Conservation (phyloP, 495 filamentous ascomycete species). For the Aspergillus ostianus region DNA sequence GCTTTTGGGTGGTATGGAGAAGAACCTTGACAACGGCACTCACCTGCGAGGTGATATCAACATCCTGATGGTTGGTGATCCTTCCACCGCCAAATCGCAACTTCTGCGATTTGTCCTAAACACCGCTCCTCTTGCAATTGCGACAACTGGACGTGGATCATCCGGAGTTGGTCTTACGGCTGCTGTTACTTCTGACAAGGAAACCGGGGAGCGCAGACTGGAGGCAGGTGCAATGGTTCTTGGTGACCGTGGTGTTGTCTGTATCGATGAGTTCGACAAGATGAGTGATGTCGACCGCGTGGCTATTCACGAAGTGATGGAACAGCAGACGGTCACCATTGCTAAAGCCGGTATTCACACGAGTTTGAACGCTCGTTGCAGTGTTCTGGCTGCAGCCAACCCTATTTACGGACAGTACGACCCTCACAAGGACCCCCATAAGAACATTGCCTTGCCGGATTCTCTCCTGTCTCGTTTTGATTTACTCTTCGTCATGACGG, state of each 20-base stretch:
- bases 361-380: constrained; percentile 93
- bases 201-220: constrained; percentile 91
- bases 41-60: constrained; percentile 99
- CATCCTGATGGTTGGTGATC: constrained; percentile 98
- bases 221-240: constrained; percentile 99
- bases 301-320: constrained; percentile 99
- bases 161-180: constrained; percentile 98
- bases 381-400: constrained; percentile 95
- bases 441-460: constrained; percentile 96
- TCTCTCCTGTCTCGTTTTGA: constrained; percentile 98
- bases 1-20: constrained; percentile 97
- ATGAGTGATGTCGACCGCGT: constrained; percentile 99
- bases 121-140: constrained; percentile 94
- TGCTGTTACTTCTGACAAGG: constrained; percentile 93
- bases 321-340: constrained; percentile 99
- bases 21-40: constrained; percentile 97
- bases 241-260: constrained; percentile 93
- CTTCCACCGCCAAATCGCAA: constrained; percentile 97
- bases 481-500: constrained; percentile 95
- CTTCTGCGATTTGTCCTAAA: constrained; percentile 96
- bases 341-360: constrained; percentile 99
- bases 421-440: constrained; percentile 96
- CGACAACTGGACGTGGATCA: constrained; percentile 94
- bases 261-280: constrained; percentile 99
- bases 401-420: constrained; percentile 99